Evolutionary conservation across 1,284 basidiomycete genomes (phyloP).

Genomic region (Naganishia sp.): DNA sequence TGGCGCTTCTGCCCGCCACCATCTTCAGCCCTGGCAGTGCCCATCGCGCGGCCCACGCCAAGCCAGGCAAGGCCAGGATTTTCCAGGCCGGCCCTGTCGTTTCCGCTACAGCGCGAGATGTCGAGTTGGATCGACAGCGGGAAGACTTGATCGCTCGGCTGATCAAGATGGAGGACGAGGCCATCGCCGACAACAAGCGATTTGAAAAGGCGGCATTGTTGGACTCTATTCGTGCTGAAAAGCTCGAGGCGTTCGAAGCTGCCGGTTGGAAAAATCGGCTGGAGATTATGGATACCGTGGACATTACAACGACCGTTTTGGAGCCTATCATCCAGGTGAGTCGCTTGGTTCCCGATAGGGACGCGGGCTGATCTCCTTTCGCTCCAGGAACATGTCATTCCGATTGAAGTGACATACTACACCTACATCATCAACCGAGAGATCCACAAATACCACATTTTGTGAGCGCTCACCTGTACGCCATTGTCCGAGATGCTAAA

Average conservation of each 20-base stretch:
- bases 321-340: constrained; percentile 48
- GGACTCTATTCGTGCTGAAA: constrained; percentile 12
- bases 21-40: constrained; percentile 23
- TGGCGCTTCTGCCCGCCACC: constrained; percentile 30
- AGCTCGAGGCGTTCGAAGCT: constrained; percentile 27
- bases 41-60: constrained; percentile 12
- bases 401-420: constrained; percentile 43
- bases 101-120: constrained; percentile 11
- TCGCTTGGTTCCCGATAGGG: not conserved
- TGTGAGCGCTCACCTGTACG: constrained; percentile 37
- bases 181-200: constrained; percentile 32
- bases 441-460: constrained; percentile 47
- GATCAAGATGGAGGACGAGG: constrained; percentile 17
- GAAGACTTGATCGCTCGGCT: constrained; percentile 29
- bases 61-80: constrained; percentile 23
- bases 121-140: constrained; percentile 27
- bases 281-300: constrained; percentile 40
- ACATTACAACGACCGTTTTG: constrained; percentile 42
- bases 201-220: constrained; percentile 37
- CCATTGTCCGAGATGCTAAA: not conserved
- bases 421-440: constrained; percentile 42
- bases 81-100: constrained; percentile 28
- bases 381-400: constrained; percentile 43
- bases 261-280: constrained; percentile 36
- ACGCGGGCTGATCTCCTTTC: constrained; percentile 2